Percentiles rank a stretch among this genome's conserved stretches.
Conservation (phyloP, 768 basidiomycete genomes). For the Rhodosporidiobolus odoratus region DNA sequence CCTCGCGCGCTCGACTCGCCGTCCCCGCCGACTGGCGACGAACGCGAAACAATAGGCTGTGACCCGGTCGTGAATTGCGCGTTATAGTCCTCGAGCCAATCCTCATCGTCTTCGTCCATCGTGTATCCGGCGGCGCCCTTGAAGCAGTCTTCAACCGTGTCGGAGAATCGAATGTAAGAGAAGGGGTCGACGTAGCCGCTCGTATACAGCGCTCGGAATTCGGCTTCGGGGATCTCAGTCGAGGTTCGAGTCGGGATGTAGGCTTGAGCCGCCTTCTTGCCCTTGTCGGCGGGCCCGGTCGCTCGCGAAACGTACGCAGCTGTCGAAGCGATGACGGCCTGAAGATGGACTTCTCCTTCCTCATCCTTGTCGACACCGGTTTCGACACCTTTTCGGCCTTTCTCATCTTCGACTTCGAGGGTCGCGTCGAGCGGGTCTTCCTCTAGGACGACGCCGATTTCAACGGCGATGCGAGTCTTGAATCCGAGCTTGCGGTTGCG, state of each 20-base stretch:
- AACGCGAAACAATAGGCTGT: too few relatives aligned
- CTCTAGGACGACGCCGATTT: constrained; percentile 37
- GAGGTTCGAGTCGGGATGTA: constrained; percentile 93
- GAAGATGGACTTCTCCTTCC: constrained; percentile 50
- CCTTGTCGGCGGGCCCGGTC: background rate
- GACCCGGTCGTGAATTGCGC: constrained; percentile 55
- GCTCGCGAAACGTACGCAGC: constrained; percentile 45
- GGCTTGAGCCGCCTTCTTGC: constrained; percentile 54
- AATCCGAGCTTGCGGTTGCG: constrained; percentile 44
- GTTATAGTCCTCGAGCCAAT: constrained; percentile 90
- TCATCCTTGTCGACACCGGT: constrained; percentile 45
- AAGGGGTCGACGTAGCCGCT: constrained; percentile 71
- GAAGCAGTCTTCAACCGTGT: constrained; percentile 63
- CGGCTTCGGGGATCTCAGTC: constrained; percentile 59
- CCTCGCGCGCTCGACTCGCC: constrained; percentile 53
- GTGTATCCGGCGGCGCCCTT: constrained; percentile 76
- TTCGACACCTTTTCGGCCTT: constrained; percentile 33
- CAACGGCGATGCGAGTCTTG: constrained; percentile 42
- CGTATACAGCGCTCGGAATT: constrained; percentile 67
- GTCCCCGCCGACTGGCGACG: constrained; percentile 13
- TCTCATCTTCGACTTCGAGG: constrained; percentile 27
- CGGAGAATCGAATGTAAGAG: constrained; percentile 72
- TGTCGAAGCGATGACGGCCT: constrained; percentile 49
- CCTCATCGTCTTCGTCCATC: constrained; percentile 92
- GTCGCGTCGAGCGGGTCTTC: constrained; percentile 34